phyloP scores from a whole-genome alignment of 2,329 filamentous ascomycete species.

The Ophiostoma populinum region DNA sequence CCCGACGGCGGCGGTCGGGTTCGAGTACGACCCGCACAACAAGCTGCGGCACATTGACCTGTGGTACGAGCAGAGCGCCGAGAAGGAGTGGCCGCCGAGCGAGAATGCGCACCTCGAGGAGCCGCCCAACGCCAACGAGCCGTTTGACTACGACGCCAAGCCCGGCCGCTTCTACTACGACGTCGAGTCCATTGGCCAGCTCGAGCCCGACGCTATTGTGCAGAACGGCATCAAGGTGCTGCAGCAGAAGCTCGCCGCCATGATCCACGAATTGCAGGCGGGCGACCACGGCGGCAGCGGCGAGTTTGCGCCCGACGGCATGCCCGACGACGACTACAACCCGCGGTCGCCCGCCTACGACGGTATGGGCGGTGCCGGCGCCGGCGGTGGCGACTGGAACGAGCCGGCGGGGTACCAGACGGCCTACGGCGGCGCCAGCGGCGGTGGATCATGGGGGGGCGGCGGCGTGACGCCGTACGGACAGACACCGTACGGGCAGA shows the following conservation, averaged over 20 bases:
- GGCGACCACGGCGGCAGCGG: constrained; percentile 23
- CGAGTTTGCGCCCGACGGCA: constrained; percentile 26
- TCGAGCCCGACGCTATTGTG: constrained; percentile 80
- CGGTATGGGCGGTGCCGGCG: constrained; percentile 30
- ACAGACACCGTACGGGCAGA: constrained; percentile 29
- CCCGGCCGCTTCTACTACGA: constrained; percentile 84
- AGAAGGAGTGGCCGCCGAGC: constrained; percentile 61
- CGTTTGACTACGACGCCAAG: constrained; percentile 79
- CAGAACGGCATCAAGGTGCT: constrained; percentile 76
- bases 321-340: constrained; percentile 28
- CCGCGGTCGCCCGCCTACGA: constrained; percentile 51
- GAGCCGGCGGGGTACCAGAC: constrained; percentile 54
- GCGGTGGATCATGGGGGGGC: constrained; percentile 47
- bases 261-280: constrained; percentile 38
- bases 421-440: constrained; percentile 34
- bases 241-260: constrained; percentile 72
- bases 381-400: constrained; percentile 23
- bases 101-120: constrained; percentile 66
- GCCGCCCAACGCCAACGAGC: constrained; percentile 61
- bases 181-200: constrained; percentile 72
- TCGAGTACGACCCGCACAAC: constrained; percentile 97
- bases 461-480: constrained; percentile 30
- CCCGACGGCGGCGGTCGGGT: constrained; percentile 78
- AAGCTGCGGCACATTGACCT: constrained; percentile 82
- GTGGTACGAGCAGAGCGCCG: constrained; percentile 81